phyloP scores from a whole-genome alignment of 169 alveolate genomes.

The Eimeria sp. region DNA sequence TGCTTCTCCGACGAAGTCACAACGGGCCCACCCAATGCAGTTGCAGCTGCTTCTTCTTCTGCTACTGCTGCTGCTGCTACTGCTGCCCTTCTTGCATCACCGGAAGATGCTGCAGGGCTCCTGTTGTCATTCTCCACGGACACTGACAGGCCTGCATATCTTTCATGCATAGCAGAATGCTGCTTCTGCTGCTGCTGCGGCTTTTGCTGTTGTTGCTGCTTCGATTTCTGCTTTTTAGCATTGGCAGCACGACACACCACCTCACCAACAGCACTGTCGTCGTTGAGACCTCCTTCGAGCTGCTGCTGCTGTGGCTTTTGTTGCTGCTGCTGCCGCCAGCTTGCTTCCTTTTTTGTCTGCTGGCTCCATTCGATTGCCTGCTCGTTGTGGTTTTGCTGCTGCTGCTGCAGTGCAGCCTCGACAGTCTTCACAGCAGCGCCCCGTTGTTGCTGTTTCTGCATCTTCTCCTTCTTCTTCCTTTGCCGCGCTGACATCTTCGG shows the following conservation, averaged over 20 bases:
- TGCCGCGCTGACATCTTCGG: not conserved
- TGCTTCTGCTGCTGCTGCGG: slow-evolving; percentile 18
- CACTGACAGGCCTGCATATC: not conserved
- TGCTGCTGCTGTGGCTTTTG: not conserved
- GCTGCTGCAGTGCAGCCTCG: not conserved
- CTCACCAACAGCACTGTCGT: not conserved
- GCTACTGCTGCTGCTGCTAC: too few species aligned
- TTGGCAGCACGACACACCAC: too few species aligned
- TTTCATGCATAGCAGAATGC: not conserved
- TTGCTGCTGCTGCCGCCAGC: not conserved
- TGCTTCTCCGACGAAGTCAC: too few species aligned
- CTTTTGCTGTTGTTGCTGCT: not conserved
- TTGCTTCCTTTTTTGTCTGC: not conserved
- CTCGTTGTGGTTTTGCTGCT: not conserved
- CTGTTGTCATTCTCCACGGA: not conserved
- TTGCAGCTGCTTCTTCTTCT: too few species aligned
- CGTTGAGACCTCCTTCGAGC: not conserved
- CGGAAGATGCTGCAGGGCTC: too few species aligned
- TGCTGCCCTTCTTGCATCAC: too few species aligned
- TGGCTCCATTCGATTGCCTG: not conserved
- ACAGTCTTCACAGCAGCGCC: not conserved
- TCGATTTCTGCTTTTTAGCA: not conserved
- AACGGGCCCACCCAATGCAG: too few species aligned
- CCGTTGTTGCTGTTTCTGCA: slow-evolving; percentile 14
- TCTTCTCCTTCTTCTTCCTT: not conserved